Evolutionary conservation across 192 early-diverging fungal species (phyloP), one percentile per base, ranked within the genome.

Genomic region (Podochytrium sp.): DNA sequence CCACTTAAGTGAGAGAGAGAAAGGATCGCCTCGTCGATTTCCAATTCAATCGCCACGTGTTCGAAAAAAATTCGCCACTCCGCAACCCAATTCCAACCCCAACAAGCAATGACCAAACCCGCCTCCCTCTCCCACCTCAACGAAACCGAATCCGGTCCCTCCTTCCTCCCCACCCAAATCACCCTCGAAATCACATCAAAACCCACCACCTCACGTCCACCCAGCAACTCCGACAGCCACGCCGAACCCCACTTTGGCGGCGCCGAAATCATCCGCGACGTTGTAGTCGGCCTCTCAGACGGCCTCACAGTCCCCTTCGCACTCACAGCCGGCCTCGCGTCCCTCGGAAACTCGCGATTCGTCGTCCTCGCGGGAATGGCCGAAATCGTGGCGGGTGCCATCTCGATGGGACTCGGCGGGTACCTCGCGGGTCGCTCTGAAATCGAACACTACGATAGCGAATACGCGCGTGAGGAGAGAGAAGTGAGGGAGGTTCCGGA

Each of bases 321-420:
- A 29, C 72, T 90, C 23, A 85, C 89, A 30, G 89, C 89, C 16
- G 89, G 89, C 52, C 74, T 90, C 30, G 76, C 85, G 16, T 79
- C 84, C 3, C 71, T 87, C 2, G 84, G 85, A 16, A 76, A 80
- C 66, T 76, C 83, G 6, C 56, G 76, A 32, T 38, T 87, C 49
- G 89, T 90, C 7, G 73, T 90, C 7, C 79, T 83, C 41, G 89
- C 84, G 57, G 89, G 89, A 40, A 71, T 86, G 35, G 87, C 74
- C 71, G 78, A 89, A 72, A 49, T 86, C n/a, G 81, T 86, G 5
- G 79, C 83, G 39, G 88, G 88, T 34, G 76, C 81, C 1, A 87
- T 89, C 63, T 85, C 83, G 18, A 89, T 89, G 87, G 87, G 81
- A 34, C 78, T 87, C 20, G 88, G 89, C 20, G 89, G 89, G 14